Evolutionary conservation across 1,284 basidiomycete species (phyloP).

Genomic region (Cryptococcus sp.): DNA sequence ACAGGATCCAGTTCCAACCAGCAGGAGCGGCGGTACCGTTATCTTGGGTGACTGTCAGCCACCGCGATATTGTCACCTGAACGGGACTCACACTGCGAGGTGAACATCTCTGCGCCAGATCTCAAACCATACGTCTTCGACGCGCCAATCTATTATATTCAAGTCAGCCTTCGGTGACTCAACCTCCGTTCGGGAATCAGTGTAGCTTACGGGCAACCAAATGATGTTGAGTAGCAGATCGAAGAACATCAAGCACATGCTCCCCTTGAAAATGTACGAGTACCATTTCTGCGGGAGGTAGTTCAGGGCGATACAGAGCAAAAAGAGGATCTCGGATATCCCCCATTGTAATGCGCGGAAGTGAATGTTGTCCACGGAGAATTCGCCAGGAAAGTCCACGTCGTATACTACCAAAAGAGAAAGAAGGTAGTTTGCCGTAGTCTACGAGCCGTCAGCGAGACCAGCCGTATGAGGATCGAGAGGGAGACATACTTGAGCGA

Average conservation of each 20-base stretch:
- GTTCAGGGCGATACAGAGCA: slow-evolving; percentile 70
- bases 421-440: slow-evolving; percentile 76
- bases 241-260: slow-evolving; percentile 69
- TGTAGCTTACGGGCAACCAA: slow-evolving; percentile 67
- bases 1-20: slow-evolving; percentile 83
- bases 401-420: slow-evolving; percentile 78
- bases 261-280: slow-evolving; percentile 71
- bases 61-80: slow-evolving; percentile 8
- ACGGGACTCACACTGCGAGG: slow-evolving; percentile 58
- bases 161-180: slow-evolving; percentile 76
- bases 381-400: slow-evolving; percentile 73
- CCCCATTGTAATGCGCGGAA: slow-evolving; percentile 78
- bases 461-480: background rate
- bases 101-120: slow-evolving; percentile 65
- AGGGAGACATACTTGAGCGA: slow-evolving; percentile 40
- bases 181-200: slow-evolving; percentile 49
- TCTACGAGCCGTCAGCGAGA: slow-evolving; percentile 60
- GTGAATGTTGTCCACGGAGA: slow-evolving; percentile 64
- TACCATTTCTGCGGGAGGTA: slow-evolving; percentile 67
- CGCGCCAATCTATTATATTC: slow-evolving; percentile 51
- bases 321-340: background rate
- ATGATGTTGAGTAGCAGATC: slow-evolving; percentile 82
- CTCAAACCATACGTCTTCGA: slow-evolving; percentile 6
- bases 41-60: slow-evolving; percentile 55
- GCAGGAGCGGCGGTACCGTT: slow-evolving; percentile 81